Conservation (phyloP, 345 rosid species). For the Mallotus nudiflorus region DNA sequence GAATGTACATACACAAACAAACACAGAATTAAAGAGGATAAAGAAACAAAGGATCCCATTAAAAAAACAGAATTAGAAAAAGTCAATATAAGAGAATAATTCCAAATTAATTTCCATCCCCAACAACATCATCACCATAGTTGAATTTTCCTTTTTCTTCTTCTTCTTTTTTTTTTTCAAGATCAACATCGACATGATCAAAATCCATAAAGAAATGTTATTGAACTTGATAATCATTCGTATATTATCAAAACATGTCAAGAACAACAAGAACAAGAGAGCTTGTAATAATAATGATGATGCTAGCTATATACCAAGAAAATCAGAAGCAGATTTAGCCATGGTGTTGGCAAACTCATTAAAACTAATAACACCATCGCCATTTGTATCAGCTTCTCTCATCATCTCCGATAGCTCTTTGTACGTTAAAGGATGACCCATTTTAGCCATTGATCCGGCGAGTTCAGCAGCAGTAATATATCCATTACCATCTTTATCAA, state of each 20-base stretch:
- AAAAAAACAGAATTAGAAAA: too few relatives aligned
- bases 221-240: too few relatives aligned
- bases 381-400: conserved; percentile 81
- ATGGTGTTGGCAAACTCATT: conserved; percentile 68
- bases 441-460: conserved; percentile 75
- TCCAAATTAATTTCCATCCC: neutral
- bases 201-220: neutral
- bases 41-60: too few relatives aligned
- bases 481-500: conserved; percentile 75
- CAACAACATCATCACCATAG: conserved; percentile 1
- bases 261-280: too few relatives aligned
- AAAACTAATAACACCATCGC: conserved; percentile 90
- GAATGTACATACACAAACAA: too few relatives aligned
- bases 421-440: conserved; percentile 78
- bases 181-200: too few relatives aligned
- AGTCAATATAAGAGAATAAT: neutral
- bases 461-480: conserved; percentile 69
- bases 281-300: too few relatives aligned
- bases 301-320: conserved; percentile 45
- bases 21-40: too few relatives aligned
- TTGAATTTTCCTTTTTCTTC: too few relatives aligned
- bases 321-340: conserved; percentile 80
- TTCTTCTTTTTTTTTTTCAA: too few relatives aligned
- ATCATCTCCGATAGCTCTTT: conserved; percentile 80
- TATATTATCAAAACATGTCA: too few relatives aligned